These are phyloP conservation scores for Apiospora pterosperma DNA, from an alignment of 2,329 filamentous ascomycete genomes.

Conservation along the genomic window DNA sequence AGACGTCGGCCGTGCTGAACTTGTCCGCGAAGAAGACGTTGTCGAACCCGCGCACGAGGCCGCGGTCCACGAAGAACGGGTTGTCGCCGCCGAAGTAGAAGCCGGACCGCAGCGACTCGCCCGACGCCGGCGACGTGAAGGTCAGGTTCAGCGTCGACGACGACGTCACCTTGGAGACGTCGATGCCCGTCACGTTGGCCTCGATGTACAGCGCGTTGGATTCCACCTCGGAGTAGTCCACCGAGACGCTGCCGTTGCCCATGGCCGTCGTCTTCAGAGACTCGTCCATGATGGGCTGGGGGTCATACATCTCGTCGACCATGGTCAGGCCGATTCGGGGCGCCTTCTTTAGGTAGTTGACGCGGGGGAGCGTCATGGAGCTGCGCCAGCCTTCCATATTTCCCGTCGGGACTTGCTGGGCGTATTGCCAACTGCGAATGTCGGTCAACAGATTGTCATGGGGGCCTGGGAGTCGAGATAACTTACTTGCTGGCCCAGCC, in stretches of 20 bases:
- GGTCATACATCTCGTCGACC: constrained; percentile 46
- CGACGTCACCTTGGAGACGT: constrained; percentile 17
- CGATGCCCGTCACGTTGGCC: constrained; percentile 39
- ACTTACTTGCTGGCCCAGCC: constrained; percentile 48
- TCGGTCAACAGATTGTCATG: not conserved
- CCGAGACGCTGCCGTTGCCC: constrained; percentile 42
- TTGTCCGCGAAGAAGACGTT: constrained; percentile 55
- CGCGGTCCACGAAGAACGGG: constrained; percentile 49
- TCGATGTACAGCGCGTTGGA: constrained; percentile 53
- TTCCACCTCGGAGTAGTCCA: constrained; percentile 47
- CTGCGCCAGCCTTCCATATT: constrained; percentile 49
- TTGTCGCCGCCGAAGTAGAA: constrained; percentile 45
- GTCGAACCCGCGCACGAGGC: constrained; percentile 44
- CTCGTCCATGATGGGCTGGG: constrained; percentile 41
- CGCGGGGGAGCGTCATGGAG: constrained; percentile 48
- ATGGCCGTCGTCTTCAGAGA: constrained; percentile 41
- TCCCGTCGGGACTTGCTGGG: constrained; percentile 49
- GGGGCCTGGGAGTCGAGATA: not conserved
- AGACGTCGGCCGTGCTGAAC: constrained; percentile 32
- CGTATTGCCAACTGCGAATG: constrained; percentile 50
- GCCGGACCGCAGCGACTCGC: constrained; percentile 47
- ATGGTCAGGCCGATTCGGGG: constrained; percentile 49
- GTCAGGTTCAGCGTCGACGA: constrained; percentile 46
- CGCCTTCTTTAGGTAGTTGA: constrained; percentile 48
- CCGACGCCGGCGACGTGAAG: constrained; percentile 44